Base-by-base conservation (phyloP, 768 basidiomycete species). In the Phaeolepiota aurea region DNA sequence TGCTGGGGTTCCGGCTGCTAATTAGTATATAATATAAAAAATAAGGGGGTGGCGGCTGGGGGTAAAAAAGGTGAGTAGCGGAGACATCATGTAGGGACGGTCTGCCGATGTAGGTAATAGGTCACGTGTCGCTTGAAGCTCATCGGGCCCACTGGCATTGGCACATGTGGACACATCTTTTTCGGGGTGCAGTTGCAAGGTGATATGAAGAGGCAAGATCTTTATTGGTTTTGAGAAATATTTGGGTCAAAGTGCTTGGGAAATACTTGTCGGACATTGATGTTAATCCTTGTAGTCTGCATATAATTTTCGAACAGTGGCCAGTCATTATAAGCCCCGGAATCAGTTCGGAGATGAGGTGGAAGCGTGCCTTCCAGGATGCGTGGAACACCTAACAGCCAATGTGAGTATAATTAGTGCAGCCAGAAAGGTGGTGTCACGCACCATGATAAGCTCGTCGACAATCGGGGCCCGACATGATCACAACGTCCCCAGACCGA, bases 391-490 rank as follows among this genome's bases (percentile, higher is more conserved):
- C 87, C 87, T 89, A 39, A 21, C 12, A 13, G 19, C 19, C 4
- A 41, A 13, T 3, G 21, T 23, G 45, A 16, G 50, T 11, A 19
- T 11, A 30, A 7, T 20, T 35, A 28, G 3, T 10, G 15, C 16
- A n/a, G 1, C 12, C 18, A 9, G 15, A 0, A 5, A 22, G 25
- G 23, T 37, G n/a, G 12, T 14, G 16, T 3, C 30, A 60, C 75
- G n/a, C 18, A 84, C 93, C 94, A 50, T 99, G 94, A 56, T 87
- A 98, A n/a, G 83, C 86, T 25, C 90, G 68, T 41, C 93, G 72
- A 49, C 90, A 87, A 16, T 66, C 66, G 5, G 82, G 82, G 0
- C 96, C 94, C 1, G 87, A 87, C 92, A 99, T 96, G 52, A 97
- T 79, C 15, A 96, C 67, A 1, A 84, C 77, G 54, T 99, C 96